phyloP scores from a whole-genome alignment of 2,329 filamentous ascomycete genomes.

The Fonsecaea monophora region DNA sequence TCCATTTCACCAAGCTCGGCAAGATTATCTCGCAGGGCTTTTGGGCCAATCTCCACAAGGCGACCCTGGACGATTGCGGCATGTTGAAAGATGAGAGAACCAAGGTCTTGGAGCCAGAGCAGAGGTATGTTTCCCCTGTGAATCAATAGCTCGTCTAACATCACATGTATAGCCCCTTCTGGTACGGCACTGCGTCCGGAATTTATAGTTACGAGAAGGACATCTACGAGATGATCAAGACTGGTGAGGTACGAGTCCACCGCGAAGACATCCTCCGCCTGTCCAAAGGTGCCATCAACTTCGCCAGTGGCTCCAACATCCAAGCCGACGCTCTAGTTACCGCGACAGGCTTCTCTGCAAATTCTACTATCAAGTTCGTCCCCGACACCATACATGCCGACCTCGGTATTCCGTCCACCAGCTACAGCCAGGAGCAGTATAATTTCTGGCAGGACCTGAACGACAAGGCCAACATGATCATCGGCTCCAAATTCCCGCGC shows the following conservation, averaged over 20 bases:
- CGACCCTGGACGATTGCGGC: conserved; percentile 56
- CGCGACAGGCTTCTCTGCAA: conserved; percentile 64
- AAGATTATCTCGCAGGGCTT: conserved; percentile 57
- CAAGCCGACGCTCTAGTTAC: conserved; percentile 60
- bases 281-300: conserved; percentile 54
- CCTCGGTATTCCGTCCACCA: conserved; percentile 55
- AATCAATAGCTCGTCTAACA: neutral
- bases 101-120: conserved; percentile 49
- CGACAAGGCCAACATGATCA: conserved; percentile 54
- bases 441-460: conserved; percentile 44
- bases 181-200: conserved; percentile 61
- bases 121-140: conserved; percentile 40
- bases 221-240: conserved; percentile 63
- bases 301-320: conserved; percentile 56
- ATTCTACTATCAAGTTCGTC: conserved; percentile 58
- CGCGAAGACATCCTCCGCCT: conserved; percentile 62
- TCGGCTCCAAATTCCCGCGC: conserved; percentile 49
- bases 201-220: conserved; percentile 67
- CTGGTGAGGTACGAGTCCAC: conserved; percentile 62
- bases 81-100: conserved; percentile 54
- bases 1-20: conserved; percentile 61
- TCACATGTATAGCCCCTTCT: conserved; percentile 51
- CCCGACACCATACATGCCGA: conserved; percentile 51
- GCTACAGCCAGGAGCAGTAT: conserved; percentile 45
- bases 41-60: conserved; percentile 59